Evolutionary conservation across 169 alveolate species (phyloP).

Genomic region (Pseudocohnilembus persalinus): DNA sequence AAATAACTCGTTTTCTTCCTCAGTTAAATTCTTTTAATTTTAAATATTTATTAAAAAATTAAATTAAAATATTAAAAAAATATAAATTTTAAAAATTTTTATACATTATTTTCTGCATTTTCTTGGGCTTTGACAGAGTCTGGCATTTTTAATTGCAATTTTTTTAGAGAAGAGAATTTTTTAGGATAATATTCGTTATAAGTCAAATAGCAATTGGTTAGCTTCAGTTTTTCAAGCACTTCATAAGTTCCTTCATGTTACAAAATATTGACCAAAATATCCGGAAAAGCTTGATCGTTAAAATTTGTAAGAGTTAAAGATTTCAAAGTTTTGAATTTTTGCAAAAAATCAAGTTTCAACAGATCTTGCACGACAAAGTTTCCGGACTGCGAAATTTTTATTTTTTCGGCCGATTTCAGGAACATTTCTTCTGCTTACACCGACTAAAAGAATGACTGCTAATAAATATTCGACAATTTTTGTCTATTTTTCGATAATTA

Average conservation of each 20-base stretch:
- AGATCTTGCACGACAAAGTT: not conserved
- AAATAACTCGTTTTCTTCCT: too few species aligned
- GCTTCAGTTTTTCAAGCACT: not conserved
- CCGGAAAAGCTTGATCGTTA: not conserved
- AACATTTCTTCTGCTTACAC: not conserved
- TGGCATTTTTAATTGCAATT: too few species aligned
- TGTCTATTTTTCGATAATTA: not conserved
- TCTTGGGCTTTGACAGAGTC: too few species aligned
- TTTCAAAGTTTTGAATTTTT: not conserved
- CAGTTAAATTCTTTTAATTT: too few species aligned
- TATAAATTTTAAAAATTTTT: too few species aligned
- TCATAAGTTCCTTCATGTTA: not conserved
- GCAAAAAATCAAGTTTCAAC: not conserved
- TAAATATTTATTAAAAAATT: too few species aligned
- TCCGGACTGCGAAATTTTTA: not conserved
- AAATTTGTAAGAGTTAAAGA: not conserved
- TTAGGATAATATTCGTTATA: not conserved
- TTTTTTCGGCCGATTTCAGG: not conserved
- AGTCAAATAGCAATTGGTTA: not conserved
- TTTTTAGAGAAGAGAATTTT: not conserved
- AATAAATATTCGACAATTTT: not conserved
- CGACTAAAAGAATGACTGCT: not conserved
- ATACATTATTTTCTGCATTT: too few species aligned
- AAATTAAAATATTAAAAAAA: too few species aligned
- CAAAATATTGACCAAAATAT: not conserved